Evolutionary conservation across 352 stramenopile species (phyloP).

Genomic region (Globisporangium sylvaticum): DNA sequence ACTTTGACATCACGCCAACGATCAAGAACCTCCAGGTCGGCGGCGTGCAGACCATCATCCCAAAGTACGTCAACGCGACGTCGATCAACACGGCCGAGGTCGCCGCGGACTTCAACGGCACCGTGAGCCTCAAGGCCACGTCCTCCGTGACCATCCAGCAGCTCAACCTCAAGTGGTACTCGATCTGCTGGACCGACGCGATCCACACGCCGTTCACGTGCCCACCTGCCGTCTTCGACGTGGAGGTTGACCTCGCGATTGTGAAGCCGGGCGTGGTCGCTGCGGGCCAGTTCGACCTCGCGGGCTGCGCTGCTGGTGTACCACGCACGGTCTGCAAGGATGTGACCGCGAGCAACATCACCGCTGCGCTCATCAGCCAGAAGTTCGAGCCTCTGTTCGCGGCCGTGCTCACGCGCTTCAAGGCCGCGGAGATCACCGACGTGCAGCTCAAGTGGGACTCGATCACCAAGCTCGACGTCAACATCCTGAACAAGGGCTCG

Average conservation of each 20-base stretch:
- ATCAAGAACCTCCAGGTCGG: constrained; percentile 43
- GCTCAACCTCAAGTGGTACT: constrained; percentile 58
- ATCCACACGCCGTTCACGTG: constrained; percentile 41
- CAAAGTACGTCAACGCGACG: constrained; percentile 51
- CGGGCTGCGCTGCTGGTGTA: constrained; percentile 27
- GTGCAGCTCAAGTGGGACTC: constrained; percentile 39
- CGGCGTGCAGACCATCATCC: constrained; percentile 37
- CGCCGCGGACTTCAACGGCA: constrained; percentile 37
- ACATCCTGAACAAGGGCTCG: constrained; percentile 34
- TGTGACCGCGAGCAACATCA: constrained; percentile 43
- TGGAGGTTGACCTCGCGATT: constrained; percentile 37
- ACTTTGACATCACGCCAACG: constrained; percentile 46
- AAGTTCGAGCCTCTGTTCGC: constrained; percentile 32
- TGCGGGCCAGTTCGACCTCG: constrained; percentile 35
- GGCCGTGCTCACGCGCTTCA: constrained; percentile 33
- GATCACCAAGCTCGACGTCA: constrained; percentile 49
- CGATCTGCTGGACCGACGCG: constrained; percentile 56
- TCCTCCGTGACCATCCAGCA: constrained; percentile 46
- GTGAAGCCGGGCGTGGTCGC: constrained; percentile 28
- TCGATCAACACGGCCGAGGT: constrained; percentile 30
- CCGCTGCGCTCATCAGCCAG: constrained; percentile 32
- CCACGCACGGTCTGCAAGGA: constrained; percentile 44
- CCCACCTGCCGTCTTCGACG: constrained; percentile 27
- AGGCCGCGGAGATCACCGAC: constrained; percentile 27
- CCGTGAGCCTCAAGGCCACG: constrained; percentile 20